Percentiles rank a stretch among this genome's conserved stretches.
Conservation (phyloP, 768 basidiomycete species). For the Russula olivacea region DNA sequence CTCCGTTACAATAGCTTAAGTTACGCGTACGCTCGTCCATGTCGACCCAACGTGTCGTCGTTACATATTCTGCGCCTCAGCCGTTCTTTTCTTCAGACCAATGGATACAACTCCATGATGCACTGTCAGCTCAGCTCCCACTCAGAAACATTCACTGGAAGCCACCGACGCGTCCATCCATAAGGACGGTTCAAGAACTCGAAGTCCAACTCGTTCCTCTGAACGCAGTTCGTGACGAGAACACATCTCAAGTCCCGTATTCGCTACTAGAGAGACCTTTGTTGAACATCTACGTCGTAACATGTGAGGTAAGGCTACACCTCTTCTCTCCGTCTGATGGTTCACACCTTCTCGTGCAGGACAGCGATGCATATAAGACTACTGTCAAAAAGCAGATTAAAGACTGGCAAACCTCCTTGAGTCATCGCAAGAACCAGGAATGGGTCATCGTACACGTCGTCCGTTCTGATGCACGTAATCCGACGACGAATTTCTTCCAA, state of each 20-base stretch:
- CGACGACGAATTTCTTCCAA: constrained; percentile 68
- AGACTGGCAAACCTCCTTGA: constrained; percentile 76
- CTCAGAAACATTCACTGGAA: constrained; percentile 94
- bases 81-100: constrained; percentile 61
- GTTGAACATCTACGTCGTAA: constrained; percentile 77
- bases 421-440: constrained; percentile 76
- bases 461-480: constrained; percentile 57
- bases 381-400: constrained; percentile 80
- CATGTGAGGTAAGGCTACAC: constrained; percentile 67
- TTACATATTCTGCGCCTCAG: constrained; percentile 62
- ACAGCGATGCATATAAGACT: constrained; percentile 70
- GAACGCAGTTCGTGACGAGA: constrained; percentile 65
- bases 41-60: constrained; percentile 50
- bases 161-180: constrained; percentile 56
- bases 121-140: constrained; percentile 69
- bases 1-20: too few species aligned
- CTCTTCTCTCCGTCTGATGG: constrained; percentile 19
- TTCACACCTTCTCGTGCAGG: constrained; percentile 33
- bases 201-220: constrained; percentile 66
- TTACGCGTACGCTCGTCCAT: constrained; percentile 14
- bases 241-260: constrained; percentile 65
- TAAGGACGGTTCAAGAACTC: constrained; percentile 88
- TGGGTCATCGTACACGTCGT: constrained; percentile 90
- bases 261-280: constrained; percentile 83
- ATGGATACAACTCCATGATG: constrained; percentile 63